These are phyloP conservation scores for Albophoma yamanashiensis DNA, from an alignment of 2,329 filamentous ascomycete genomes.

Conservation along the genomic window DNA sequence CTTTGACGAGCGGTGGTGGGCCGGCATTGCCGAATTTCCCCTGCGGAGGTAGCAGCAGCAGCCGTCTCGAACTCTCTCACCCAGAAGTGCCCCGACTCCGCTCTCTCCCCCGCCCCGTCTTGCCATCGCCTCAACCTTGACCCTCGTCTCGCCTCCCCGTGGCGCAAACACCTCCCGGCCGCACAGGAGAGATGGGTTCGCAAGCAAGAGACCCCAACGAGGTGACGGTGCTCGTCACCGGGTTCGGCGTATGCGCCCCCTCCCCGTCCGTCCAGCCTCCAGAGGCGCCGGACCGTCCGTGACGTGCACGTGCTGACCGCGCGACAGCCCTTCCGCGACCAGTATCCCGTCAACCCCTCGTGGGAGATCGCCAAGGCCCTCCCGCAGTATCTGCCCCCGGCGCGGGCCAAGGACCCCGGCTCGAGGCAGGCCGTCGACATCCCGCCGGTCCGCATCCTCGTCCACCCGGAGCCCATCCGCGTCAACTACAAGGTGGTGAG, in stretches of 20 bases:
- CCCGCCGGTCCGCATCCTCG: slow-evolving; percentile 47
- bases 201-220: slow-evolving; percentile 31
- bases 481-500: slow-evolving; percentile 62
- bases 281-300: background rate
- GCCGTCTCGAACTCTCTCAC: background rate
- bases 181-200: slow-evolving; percentile 21
- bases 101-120: background rate
- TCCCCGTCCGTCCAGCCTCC: slow-evolving; percentile 1
- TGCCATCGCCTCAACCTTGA: background rate
- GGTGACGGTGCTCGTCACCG: slow-evolving; percentile 48
- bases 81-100: too few relatives aligned
- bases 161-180: background rate
- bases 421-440: slow-evolving; percentile 18
- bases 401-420: slow-evolving; percentile 29
- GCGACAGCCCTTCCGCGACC: slow-evolving; percentile 60
- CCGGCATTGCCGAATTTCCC: background rate
- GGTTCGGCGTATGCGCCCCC: slow-evolving; percentile 42
- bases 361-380: slow-evolving; percentile 65
- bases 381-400: slow-evolving; percentile 50
- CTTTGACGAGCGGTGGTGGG: background rate
- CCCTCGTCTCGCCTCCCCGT: background rate
- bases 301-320: slow-evolving; percentile 8
- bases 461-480: slow-evolving; percentile 55
- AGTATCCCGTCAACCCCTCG: slow-evolving; percentile 66
- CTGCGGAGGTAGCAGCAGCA: background rate